Base-by-base conservation (phyloP, 257 asterid species). In the Solanum virginianum region DNA sequence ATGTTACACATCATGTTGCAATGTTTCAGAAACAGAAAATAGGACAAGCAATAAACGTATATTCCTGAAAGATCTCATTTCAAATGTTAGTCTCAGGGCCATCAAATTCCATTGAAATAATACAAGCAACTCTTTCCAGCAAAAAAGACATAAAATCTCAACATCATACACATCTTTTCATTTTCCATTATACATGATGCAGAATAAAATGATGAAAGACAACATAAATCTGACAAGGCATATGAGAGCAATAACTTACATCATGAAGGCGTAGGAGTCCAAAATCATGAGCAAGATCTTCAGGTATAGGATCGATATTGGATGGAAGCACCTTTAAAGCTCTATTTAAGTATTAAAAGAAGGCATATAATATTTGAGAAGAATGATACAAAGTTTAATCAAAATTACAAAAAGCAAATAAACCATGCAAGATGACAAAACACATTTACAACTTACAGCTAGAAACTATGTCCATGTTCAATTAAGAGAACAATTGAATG, bases 251-350 rank as follows among this genome's bases (percentile, higher is more conserved):
- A 51, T 51, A 51, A 87, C 98, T 87, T 92, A 96, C 99, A 87
- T 94, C 92, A 85, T 84, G 90, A 83, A 96, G 99, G 89, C 91
- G 80, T 84, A 89, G 83, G 57, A 96, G 97, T 77, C 90, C 90
- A 89, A 93, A 91, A 60, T 90, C 95, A 85, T 87, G 91, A 85
- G 90, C 87, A 69, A 94, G 86, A 85, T 86, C 91, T 88, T 92
- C 87, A 80, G 99, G 99, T 79, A 96, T 92, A 88, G 98, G 99
- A 91, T 96, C 99, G 69, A 87, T 90, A 91, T 88, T 87, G 89
- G 83, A 84, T 9, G 98, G 95, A 89, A 96, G 87, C 86, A 88
- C 86, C 92, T 92, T 92, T 84, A 96, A 83, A 22, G 94, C 93
- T 90, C 99, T 96, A 92, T 83, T 47, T 51, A 51, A 77, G 51